A percentile compares a stretch with the other conserved stretches of the same genome.
These are phyloP conservation scores for Starmerella khaoyaiensis DNA, from an alignment of 805 yeast species.

Conservation along the genomic window DNA sequence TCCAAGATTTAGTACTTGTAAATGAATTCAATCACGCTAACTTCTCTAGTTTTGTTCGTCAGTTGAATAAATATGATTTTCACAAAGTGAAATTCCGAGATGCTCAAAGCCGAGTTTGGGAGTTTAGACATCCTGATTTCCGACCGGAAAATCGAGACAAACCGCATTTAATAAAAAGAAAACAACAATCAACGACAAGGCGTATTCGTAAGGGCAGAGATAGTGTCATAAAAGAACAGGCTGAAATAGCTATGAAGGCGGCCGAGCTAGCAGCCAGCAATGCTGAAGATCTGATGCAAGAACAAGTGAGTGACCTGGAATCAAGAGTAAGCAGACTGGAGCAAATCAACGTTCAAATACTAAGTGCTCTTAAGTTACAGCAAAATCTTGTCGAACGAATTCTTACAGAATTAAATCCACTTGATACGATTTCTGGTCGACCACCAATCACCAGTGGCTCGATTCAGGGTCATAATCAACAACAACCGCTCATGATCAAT, in stretches of 20 bases:
- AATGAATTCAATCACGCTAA: conserved; percentile 89
- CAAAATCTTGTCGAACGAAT: conserved; percentile 18
- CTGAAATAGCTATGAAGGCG: conserved; percentile 20
- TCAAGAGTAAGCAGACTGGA: conserved; percentile 14
- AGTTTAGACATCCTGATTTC: conserved; percentile 85
- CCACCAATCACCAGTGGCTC: background rate
- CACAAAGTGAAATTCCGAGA: conserved; percentile 71
- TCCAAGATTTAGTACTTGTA: conserved; percentile 46
- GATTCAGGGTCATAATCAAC: background rate
- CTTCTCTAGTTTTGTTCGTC: conserved; percentile 90
- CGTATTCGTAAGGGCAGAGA: conserved; percentile 13
- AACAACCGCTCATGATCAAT: no score
- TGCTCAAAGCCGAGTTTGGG: conserved; percentile 43
- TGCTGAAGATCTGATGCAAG: conserved; percentile 10
- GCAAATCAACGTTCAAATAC: conserved; percentile 13
- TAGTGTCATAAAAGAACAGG: conserved; percentile 5
- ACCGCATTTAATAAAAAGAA: conserved; percentile 75
- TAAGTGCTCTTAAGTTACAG: conserved; percentile 17
- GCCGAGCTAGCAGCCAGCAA: conserved; percentile 20
- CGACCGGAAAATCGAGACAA: conserved; percentile 61
- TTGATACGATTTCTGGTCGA: conserved; percentile 8
- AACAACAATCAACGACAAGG: conserved; percentile 26
- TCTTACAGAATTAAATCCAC: conserved; percentile 2
- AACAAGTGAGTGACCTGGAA: conserved; percentile 13
- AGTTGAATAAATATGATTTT: conserved; percentile 90